A percentile compares a stretch with the other conserved stretches of the same genome.
Evolutionary conservation across 2,329 filamentous ascomycete genomes (phyloP).

Genomic region (Dothideomycetidae sp.): DNA sequence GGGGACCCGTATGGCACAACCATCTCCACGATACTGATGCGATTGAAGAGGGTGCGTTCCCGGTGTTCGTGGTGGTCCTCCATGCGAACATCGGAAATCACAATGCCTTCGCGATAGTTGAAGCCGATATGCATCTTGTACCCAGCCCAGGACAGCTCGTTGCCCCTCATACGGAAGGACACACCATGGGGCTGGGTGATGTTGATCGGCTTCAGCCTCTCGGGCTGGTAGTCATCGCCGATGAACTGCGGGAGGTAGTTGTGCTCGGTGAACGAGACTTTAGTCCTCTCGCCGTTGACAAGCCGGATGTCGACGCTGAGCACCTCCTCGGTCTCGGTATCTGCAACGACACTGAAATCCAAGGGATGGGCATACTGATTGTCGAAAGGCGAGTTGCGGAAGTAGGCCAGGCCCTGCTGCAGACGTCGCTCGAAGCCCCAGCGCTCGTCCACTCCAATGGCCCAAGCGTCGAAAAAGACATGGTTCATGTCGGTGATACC

Average conservation of each 20-base stretch:
- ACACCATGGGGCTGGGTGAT: neutral
- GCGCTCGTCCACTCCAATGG: conserved; percentile 25
- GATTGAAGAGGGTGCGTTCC: conserved; percentile 48
- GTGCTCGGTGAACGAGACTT: neutral
- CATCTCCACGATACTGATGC: conserved; percentile 55
- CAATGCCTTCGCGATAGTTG: conserved; percentile 55
- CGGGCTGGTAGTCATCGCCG: neutral
- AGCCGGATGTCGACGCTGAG: conserved; percentile 12
- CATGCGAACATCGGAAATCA: conserved; percentile 56
- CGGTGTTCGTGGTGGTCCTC: conserved; percentile 29
- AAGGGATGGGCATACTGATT: neutral
- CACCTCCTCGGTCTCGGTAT: neutral
- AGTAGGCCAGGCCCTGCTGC: conserved; percentile 24
- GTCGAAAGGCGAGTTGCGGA: conserved; percentile 19
- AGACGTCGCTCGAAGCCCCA: conserved; percentile 23
- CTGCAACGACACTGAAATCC: neutral
- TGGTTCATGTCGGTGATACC: conserved; percentile 25
- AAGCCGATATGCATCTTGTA: conserved; percentile 39
- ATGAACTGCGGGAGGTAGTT: neutral
- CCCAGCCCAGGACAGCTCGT: neutral
- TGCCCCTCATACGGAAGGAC: neutral
- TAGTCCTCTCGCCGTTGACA: neutral
- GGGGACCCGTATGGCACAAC: conserved; percentile 29
- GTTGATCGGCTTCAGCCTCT: neutral
- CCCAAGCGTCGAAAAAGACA: conserved; percentile 25